phyloP scores from a whole-genome alignment of 163 green algal species.

The Volvox carteri region DNA sequence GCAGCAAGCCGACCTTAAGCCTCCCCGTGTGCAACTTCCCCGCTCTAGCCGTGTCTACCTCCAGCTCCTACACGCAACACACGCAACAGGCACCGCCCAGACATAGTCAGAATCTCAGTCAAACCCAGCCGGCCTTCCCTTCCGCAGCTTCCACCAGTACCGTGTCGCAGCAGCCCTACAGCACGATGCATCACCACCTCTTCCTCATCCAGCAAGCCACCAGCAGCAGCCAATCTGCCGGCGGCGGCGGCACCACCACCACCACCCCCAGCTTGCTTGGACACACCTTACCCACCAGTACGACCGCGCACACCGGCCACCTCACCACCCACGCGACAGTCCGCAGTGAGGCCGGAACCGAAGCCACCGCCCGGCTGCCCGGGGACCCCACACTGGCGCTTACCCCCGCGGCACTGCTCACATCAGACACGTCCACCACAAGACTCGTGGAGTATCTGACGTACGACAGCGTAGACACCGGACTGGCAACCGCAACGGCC shows the following conservation, averaged over 20 bases:
- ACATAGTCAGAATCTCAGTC: neutral
- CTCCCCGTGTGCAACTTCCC: neutral
- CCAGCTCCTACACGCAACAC: neutral
- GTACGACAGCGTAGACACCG: conserved; percentile 5
- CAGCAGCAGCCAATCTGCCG: conserved; percentile 30
- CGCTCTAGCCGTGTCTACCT: neutral
- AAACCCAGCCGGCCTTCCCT: neutral
- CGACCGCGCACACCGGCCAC: neutral
- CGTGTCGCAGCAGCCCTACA: neutral
- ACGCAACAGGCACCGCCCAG: no score
- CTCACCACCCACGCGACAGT: neutral
- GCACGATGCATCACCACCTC: neutral
- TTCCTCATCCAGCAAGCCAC: conserved; percentile 22
- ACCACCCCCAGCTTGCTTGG: neutral
- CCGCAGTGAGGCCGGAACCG: conserved; percentile 1
- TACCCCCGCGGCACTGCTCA: neutral
- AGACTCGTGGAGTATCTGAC: conserved; percentile 29
- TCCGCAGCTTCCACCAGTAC: neutral
- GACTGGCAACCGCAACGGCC: neutral
- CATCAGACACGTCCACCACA: conserved; percentile 8
- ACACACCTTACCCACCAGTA: neutral
- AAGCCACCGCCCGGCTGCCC: neutral
- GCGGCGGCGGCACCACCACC: neutral
- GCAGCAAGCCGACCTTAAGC: neutral
- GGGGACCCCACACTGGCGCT: neutral